phyloP scores from a whole-genome alignment of 2,329 filamentous ascomycete genomes.

The Daldinia eschscholtzii region DNA sequence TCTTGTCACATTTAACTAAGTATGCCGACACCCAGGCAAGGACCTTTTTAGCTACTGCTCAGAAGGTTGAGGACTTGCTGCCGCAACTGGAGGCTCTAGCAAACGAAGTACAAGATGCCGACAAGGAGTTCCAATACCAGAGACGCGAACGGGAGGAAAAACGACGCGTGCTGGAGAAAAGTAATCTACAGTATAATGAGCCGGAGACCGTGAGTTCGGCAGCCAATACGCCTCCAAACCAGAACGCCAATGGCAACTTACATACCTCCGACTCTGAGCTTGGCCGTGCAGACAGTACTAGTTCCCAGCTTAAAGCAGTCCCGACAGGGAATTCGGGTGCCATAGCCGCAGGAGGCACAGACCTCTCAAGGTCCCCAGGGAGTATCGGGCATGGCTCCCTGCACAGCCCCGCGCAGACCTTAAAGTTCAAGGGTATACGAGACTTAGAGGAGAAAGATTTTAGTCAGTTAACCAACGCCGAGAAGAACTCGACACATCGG shows the following conservation, averaged over 20 bases:
- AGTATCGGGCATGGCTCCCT: conserved; percentile 61
- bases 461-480: conserved; percentile 63
- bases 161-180: conserved; percentile 88
- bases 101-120: conserved; percentile 88
- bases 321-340: conserved; percentile 60
- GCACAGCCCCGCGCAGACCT: conserved; percentile 64
- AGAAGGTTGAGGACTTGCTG: conserved; percentile 86
- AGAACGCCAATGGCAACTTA: conserved; percentile 60
- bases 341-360: conserved; percentile 52
- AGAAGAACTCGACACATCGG: conserved; percentile 75
- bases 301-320: conserved; percentile 72
- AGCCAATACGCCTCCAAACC: conserved; percentile 52
- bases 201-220: conserved; percentile 69
- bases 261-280: conserved; percentile 76
- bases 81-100: conserved; percentile 92
- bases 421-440: conserved; percentile 89
- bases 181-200: conserved; percentile 78
- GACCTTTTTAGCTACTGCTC: conserved; percentile 83
- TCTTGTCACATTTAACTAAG: conserved; percentile 92
- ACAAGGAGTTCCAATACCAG: conserved; percentile 97
- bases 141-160: conserved; percentile 97
- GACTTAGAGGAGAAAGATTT: conserved; percentile 88
- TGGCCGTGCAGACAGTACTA: conserved; percentile 78
- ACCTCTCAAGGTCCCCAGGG: conserved; percentile 70
- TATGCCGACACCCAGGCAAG: conserved; percentile 92